These are phyloP conservation scores for Mycogone perniciosa DNA, from an alignment of 2,329 filamentous ascomycete genomes.

Conservation along the genomic window DNA sequence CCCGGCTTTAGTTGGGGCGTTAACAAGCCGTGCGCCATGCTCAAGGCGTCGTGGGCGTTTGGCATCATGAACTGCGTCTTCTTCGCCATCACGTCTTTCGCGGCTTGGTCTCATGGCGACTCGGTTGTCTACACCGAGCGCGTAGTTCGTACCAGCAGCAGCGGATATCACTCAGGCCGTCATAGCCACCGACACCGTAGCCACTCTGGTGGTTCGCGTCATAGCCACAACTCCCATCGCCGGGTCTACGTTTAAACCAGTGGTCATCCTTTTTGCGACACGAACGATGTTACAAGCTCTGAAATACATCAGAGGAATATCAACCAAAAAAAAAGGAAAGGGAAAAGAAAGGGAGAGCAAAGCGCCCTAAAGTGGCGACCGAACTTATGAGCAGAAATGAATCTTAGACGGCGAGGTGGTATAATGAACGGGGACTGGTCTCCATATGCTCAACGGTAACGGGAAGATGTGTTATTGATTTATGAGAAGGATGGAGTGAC, in stretches of 20 bases:
- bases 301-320: not conserved
- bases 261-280: not conserved
- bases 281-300: too few species aligned
- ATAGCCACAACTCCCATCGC: constrained; percentile 44
- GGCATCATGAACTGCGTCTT: constrained; percentile 82
- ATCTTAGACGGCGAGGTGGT: not conserved
- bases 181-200: constrained; percentile 38
- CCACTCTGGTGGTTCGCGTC: constrained; percentile 31
- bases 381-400: not conserved
- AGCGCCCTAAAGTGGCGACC: too few species aligned
- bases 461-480: constrained; percentile 3
- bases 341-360: not conserved
- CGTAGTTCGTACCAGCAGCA: constrained; percentile 16
- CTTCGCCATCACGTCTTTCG: constrained; percentile 69
- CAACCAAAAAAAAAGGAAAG: not conserved
- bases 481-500: constrained; percentile 2
- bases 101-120: constrained; percentile 57
- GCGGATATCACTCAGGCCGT: constrained; percentile 33
- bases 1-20: constrained; percentile 46
- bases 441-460: not conserved
- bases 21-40: constrained; percentile 80
- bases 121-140: constrained; percentile 35
- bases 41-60: constrained; percentile 84
- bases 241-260: constrained; percentile 42
- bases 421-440: not conserved